Evolutionary conservation across 1,139 yeast genomes (phyloP), one percentile per base, ranked within the genome.

Genomic region (Keqinozyma sinolaborantium): DNA sequence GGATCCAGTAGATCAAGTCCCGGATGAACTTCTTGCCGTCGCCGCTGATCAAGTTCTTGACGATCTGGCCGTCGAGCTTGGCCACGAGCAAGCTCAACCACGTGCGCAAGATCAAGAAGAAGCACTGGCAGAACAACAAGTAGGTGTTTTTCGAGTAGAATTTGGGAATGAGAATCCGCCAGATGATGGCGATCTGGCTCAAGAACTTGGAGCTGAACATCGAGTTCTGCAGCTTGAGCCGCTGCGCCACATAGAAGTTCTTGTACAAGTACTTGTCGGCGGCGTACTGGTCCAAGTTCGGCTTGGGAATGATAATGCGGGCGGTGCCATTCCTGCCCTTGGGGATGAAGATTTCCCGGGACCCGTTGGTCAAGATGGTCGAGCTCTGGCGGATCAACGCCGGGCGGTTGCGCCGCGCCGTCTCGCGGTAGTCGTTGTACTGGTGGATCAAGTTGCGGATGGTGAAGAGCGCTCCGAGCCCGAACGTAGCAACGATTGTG

Each of bases 51-150:
- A 90, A 74, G 55, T 88, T 94, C 53, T 86, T 82, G 29, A 88
- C 96, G 32, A 90, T 83, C 52, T 85, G 92, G 50, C 97, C 97
- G 58, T 90, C 97, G 31, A 90, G 66, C 51, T 83, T 83, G 4
- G 97, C 95, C 27, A 90, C 88, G 37, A 88, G 63, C 36, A 90
- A 67, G 19, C 95, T 83, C 37, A 90, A 68, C 84, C 92, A 90
- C 1, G 97, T 90, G 58, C 97, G 71, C 42, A 87, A 67, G 19
- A 86, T 68, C 34, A 90, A 68, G 49, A 87, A 85, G 41, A 79
- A 68, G 34, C 94, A 79, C 50, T 90, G 96, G 5, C 87, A 67
- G 3, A 77, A 53, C 30, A 90, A 62, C 30, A 86, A 59, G 14
- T 78, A 70, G 0, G 90, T 69, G 48, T 86, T 86, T 50, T 78